Percentiles rank a stretch among this genome's conserved stretches.
These are phyloP conservation scores for Macrotyloma uniflorum DNA, from an alignment of 306 rosid species.

Conservation along the genomic window DNA sequence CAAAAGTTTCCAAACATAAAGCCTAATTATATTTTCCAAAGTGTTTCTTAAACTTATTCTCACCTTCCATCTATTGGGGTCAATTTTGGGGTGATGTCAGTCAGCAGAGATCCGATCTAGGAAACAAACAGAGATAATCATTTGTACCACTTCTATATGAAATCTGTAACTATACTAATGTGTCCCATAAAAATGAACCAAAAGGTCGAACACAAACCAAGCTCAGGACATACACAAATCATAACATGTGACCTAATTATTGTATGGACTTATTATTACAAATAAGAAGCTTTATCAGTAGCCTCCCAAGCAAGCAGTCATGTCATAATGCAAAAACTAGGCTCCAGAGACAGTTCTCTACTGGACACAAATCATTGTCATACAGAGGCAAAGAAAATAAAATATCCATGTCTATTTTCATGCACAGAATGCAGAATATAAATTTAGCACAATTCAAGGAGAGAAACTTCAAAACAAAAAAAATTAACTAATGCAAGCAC, in stretches of 20 bases:
- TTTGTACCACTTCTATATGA: slow-evolving; percentile 10
- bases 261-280: neutral
- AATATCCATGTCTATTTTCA: neutral
- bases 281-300: neutral
- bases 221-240: neutral
- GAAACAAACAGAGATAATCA: slow-evolving; percentile 22
- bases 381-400: neutral
- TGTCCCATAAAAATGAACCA: neutral
- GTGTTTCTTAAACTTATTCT: neutral
- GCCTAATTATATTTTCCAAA: neutral
- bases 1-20: neutral
- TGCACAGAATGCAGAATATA: neutral
- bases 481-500: neutral
- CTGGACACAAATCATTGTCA: neutral
- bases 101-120: slow-evolving; percentile 56
- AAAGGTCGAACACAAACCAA: neutral
- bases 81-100: slow-evolving; percentile 41
- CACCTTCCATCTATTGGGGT: slow-evolving; percentile 59
- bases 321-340: slow-evolving; percentile 5
- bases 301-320: slow-evolving; percentile 4
- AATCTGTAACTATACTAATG: neutral
- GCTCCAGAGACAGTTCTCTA: neutral
- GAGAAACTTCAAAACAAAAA: neutral
- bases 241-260: neutral
- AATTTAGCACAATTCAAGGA: neutral